Percentiles rank a stretch among this genome's conserved stretches.
Evolutionary conservation across 2,329 filamentous ascomycete species (phyloP).

Genomic region (Colletotrichum sp.): DNA sequence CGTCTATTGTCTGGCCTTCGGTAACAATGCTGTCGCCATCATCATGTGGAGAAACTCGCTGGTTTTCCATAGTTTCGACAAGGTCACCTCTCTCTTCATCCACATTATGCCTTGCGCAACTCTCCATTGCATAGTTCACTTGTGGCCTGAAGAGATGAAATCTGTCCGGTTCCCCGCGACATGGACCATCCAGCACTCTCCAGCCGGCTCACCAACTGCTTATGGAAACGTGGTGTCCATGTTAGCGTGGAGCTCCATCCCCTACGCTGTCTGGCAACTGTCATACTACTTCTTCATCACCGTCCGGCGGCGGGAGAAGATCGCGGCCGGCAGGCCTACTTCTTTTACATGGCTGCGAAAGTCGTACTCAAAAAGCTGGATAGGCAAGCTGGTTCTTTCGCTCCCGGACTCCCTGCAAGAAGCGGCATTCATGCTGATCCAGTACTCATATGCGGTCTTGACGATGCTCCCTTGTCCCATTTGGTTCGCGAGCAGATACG

Average conservation of each 20-base stretch:
- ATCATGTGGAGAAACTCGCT: conserved; percentile 99
- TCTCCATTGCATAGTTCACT: conserved; percentile 89
- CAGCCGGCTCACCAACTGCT: conserved; percentile 75
- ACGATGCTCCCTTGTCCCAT: conserved; percentile 95
- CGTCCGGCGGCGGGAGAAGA: conserved; percentile 92
- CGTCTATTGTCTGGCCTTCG: conserved; percentile 89
- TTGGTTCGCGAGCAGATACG: conserved; percentile 91
- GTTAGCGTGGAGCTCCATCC: conserved; percentile 92
- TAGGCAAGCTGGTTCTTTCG: conserved; percentile 83
- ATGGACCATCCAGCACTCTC: conserved; percentile 75
- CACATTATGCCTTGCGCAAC: conserved; percentile 98
- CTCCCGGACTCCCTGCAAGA: conserved; percentile 82
- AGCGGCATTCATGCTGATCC: conserved; percentile 92
- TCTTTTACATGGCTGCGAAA: conserved; percentile 97
- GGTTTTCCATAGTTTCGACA: conserved; percentile 98
- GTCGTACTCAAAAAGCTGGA: conserved; percentile 88
- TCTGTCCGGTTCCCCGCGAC: conserved; percentile 80
- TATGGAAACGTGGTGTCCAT: conserved; percentile 81
- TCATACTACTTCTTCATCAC: conserved; percentile 95
- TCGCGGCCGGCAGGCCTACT: conserved; percentile 91
- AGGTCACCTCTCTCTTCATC: conserved; percentile 97
- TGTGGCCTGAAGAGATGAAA: conserved; percentile 71
- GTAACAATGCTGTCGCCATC: conserved; percentile 97
- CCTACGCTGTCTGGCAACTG: conserved; percentile 93
- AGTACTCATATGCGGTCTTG: conserved; percentile 87